Base-by-base conservation (phyloP, 2,329 filamentous ascomycete species). In the Neonectria neomacrospora region DNA sequence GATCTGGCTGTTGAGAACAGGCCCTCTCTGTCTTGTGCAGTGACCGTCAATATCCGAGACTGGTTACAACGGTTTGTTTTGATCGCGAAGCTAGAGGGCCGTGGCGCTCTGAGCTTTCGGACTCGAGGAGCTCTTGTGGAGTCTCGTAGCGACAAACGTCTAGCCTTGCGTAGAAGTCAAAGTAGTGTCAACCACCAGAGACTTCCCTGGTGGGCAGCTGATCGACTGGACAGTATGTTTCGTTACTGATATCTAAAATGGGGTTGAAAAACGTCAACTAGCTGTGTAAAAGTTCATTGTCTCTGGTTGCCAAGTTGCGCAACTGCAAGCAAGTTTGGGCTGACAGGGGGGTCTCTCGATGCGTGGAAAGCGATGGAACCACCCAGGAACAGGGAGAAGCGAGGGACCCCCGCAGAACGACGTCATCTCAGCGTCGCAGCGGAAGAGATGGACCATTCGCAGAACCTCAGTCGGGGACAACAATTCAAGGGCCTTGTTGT, bases 381-480 rank as follows among this genome's bases (percentile, higher is more conserved):
- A 72, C 34, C 26, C 34, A 18, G 52, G 41, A 16, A 52, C 48
- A 12, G 22, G 65, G 44, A 53, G 58, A 34, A 30, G 66, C 70
- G 58, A 62, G 66, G 61, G 60, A 59, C 20, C 59, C 56, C 50
- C 53, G 44, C 53, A 11, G 39, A 52, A 48, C 59, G 55, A 71
- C 66, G 70, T 72, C 68, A 71, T 63, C 30, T 32, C 10, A 18
- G 23, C 16, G 23, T 48, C 34, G 12, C 48, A 61, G 34, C 48
- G 61, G 57, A 50, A 58, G 55, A 44, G 68, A 72, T 72, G 68
- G 63, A 54, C 70, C 54, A 32, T n/a, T 61, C 39, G 45, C 41
- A 64, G 66, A 66, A 54, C 64, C 58, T 71, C 61, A 66, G 54
- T 61, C 37, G 23, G 50, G 39, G 52, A 48, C 32, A 58, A 11